These are phyloP conservation scores for Cercis canadensis DNA, from an alignment of 306 rosid genomes.

Conservation along the genomic window DNA sequence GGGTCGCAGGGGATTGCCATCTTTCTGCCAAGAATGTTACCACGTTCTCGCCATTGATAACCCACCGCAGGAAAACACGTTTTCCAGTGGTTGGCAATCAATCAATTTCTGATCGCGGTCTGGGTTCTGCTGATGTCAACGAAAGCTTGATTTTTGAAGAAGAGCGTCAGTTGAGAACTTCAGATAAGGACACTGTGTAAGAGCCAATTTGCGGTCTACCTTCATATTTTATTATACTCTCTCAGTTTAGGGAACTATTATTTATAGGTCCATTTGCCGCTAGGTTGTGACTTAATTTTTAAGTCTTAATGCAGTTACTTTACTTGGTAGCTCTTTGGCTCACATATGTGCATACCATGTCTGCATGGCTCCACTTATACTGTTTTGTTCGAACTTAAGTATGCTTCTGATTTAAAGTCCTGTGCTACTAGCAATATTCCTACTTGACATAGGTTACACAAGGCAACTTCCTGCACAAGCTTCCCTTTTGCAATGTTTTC, in stretches of 20 bases:
- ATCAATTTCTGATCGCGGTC: constrained; percentile 44
- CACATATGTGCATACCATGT: no score
- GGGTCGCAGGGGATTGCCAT: constrained; percentile 33
- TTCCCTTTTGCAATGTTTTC: background rate
- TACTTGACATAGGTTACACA: background rate
- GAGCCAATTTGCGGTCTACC: constrained; percentile 19
- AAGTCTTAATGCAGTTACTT: no score
- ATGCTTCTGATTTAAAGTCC: no score
- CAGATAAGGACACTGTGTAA: constrained; percentile 53
- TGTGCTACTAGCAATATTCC: no score
- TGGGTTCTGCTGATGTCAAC: constrained; percentile 48
- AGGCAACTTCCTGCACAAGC: no score
- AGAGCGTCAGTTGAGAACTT: constrained; percentile 29
- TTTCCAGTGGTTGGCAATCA: constrained; percentile 39
- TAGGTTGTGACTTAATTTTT: background rate
- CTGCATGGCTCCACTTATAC: no score
- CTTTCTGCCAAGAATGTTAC: constrained; percentile 17
- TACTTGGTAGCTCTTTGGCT: no score
- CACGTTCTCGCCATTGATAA: constrained; percentile 26
- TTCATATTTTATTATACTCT: constrained; percentile 6
- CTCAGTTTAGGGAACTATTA: background rate
- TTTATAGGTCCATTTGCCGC: background rate
- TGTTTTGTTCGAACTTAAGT: no score
- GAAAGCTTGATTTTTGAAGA: constrained; percentile 42
- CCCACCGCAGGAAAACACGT: constrained; percentile 43